These are phyloP conservation scores for Porogramme epimiltina DNA, from an alignment of 1,284 basidiomycete species.

Conservation along the genomic window DNA sequence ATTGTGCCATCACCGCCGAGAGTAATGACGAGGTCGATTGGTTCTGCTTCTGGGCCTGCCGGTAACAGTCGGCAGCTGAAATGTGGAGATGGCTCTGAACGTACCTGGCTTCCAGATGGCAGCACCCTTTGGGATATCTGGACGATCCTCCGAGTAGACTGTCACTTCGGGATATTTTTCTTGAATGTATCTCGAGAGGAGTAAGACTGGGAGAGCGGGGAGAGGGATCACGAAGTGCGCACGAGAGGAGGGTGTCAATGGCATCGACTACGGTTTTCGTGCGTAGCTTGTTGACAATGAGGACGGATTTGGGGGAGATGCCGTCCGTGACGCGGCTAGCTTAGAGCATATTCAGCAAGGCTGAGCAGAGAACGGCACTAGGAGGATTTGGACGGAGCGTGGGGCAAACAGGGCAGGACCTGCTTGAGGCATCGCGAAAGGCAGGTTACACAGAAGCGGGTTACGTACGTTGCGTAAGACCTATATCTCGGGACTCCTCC, in stretches of 20 bases:
- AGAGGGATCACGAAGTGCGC: slow-evolving; percentile 24
- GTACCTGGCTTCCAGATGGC: slow-evolving; percentile 66
- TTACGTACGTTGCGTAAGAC: slow-evolving; percentile 16
- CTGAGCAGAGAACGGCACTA: neutral
- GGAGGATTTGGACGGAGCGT: neutral
- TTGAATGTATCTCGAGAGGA: slow-evolving; percentile 55
- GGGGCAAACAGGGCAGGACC: neutral
- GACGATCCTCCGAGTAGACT: slow-evolving; percentile 74
- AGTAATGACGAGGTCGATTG: slow-evolving; percentile 88
- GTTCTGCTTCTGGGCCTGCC: slow-evolving; percentile 51
- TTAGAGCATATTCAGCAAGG: slow-evolving; percentile 13
- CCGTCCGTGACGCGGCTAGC: slow-evolving; percentile 22
- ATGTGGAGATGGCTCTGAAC: slow-evolving; percentile 4
- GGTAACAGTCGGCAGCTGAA: neutral
- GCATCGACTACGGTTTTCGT: slow-evolving; percentile 74
- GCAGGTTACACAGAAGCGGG: neutral
- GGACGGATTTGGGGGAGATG: slow-evolving; percentile 45
- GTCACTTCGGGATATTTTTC: slow-evolving; percentile 69
- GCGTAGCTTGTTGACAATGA: slow-evolving; percentile 77
- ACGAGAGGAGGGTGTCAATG: slow-evolving; percentile 72
- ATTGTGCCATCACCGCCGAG: slow-evolving; percentile 96
- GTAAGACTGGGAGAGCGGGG: neutral
- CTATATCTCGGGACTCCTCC: neutral
- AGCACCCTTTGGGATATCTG: slow-evolving; percentile 66
- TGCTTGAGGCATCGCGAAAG: neutral